phyloP scores from a whole-genome alignment of 1,284 basidiomycete species.

The Macrocystidia cucumis region DNA sequence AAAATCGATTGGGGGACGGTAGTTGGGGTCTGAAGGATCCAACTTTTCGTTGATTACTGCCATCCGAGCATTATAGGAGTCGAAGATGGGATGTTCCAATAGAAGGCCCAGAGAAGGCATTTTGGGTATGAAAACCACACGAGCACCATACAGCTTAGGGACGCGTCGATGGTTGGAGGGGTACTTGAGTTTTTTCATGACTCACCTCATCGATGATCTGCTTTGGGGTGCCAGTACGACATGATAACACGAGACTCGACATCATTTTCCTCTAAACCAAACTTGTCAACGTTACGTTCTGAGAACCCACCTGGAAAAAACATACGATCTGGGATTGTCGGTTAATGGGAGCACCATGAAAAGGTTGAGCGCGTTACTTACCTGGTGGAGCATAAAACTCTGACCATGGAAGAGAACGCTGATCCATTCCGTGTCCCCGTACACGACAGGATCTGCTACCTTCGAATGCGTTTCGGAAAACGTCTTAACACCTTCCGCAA shows the following conservation, averaged over 20 bases:
- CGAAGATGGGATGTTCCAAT: conserved; percentile 89
- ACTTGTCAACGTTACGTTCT: conserved; percentile 1
- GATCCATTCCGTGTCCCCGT: conserved; percentile 94
- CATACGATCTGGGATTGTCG: conserved; percentile 19
- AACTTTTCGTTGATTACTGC: conserved; percentile 52
- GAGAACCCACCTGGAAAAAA: conserved; percentile 4
- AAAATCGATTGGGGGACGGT: conserved; percentile 67
- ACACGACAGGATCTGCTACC: conserved; percentile 75
- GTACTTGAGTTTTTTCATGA: too few relatives aligned
- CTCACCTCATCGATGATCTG: conserved; percentile 67
- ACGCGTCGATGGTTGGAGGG: conserved; percentile 2
- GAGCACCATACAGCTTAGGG: conserved; percentile 59
- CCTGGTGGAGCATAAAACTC: conserved; percentile 98
- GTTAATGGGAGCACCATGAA: not conserved
- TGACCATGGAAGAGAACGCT: conserved; percentile 93
- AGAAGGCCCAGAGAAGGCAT: conserved; percentile 94
- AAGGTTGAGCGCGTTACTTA: conserved; percentile 19
- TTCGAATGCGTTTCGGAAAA: conserved; percentile 20
- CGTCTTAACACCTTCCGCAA: not conserved
- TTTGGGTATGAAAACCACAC: conserved; percentile 87
- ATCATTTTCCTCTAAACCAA: conserved; percentile 91
- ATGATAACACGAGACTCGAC: conserved; percentile 73
- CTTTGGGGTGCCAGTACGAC: conserved; percentile 69
- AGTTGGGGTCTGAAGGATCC: conserved; percentile 41
- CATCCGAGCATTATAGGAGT: conserved; percentile 70